phyloP scores from a whole-genome alignment of 768 basidiomycete genomes.

The Pleurotus ostreatus region DNA sequence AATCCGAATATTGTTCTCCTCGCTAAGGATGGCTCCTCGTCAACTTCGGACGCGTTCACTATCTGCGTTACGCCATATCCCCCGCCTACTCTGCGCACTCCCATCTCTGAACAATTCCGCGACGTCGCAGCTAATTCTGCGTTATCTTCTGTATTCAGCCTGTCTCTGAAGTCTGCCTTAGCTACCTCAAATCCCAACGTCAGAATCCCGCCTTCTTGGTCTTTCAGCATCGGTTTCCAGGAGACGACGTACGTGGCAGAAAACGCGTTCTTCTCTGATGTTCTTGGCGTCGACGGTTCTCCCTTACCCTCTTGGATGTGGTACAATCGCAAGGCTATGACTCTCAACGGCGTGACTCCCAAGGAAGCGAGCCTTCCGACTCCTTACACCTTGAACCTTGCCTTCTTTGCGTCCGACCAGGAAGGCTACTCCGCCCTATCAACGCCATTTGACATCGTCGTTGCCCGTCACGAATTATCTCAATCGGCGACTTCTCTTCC shows the following conservation, averaged over 20 bases:
- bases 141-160: slow-evolving; percentile 72
- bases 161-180: slow-evolving; percentile 59
- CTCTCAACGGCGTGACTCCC: slow-evolving; percentile 79
- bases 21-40: slow-evolving; percentile 51
- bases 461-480: slow-evolving; percentile 69
- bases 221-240: slow-evolving; percentile 85
- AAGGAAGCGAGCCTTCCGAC: slow-evolving; percentile 29
- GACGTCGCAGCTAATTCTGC: slow-evolving; percentile 46
- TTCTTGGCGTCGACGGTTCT: slow-evolving; percentile 62
- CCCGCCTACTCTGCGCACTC: slow-evolving; percentile 47
- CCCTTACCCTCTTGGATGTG: slow-evolving; percentile 70
- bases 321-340: slow-evolving; percentile 65
- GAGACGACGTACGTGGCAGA: slow-evolving; percentile 52
- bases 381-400: slow-evolving; percentile 44
- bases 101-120: slow-evolving; percentile 57
- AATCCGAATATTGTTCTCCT: slow-evolving; percentile 55
- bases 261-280: slow-evolving; percentile 56
- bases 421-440: slow-evolving; percentile 63
- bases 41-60: slow-evolving; percentile 48
- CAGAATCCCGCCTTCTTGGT: slow-evolving; percentile 78
- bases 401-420: slow-evolving; percentile 67
- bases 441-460: slow-evolving; percentile 60
- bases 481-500: slow-evolving; percentile 41
- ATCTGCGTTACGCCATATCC: slow-evolving; percentile 54
- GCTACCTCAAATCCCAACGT: slow-evolving; percentile 47